Evolutionary conservation across 2,329 filamentous ascomycete genomes (phyloP), one percentile per base, ranked within the genome.

Genomic region (Camptophora hylomeconis): DNA sequence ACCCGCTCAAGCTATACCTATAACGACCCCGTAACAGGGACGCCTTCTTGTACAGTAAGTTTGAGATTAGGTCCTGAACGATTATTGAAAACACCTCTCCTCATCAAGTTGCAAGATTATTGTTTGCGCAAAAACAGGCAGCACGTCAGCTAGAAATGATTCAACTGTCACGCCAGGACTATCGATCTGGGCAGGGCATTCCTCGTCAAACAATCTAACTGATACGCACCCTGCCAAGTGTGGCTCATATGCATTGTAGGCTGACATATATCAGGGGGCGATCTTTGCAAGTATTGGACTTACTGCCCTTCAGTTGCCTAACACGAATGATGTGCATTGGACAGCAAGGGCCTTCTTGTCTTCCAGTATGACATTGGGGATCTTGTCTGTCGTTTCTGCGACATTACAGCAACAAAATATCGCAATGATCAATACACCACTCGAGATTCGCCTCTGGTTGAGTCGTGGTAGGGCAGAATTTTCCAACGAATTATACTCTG

Each of bases 251-350:
- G 18, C 13, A 21, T 8, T 6, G 11, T 24, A 13, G 21, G 21
- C n/a, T 12, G 21, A 13, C 15, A 5, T 24, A 24, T 19, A 20
- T 17, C 20, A 32, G 29, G 29, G 28, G 7, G 33, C 34, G 13
- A 36, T 33, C 21, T 36, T 36, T 20, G 34, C 34, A 15, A 30
- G 30, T n/a, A 26, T 36, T 9, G 31, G 34, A 8, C 26, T 36
- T 7, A 36, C 34, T 1, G 26, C 34, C 4, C 34, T 36, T 11
- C 34, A 36, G 11, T 12, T 36, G 11, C 31, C 34, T 4, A 27
- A 33, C 22, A 30, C 30, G 31, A 24, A 32, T 15, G 25, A 25
- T 5, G 27, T 30, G 3, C 34, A 36, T 24, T 33, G 34, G 34
- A 33, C 19, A 7, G 30, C 34, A 7, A 9, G 31, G 18, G 31